phyloP scores from a whole-genome alignment of 2,329 filamentous ascomycete species.

The Trematosphaeria pertusa region DNA sequence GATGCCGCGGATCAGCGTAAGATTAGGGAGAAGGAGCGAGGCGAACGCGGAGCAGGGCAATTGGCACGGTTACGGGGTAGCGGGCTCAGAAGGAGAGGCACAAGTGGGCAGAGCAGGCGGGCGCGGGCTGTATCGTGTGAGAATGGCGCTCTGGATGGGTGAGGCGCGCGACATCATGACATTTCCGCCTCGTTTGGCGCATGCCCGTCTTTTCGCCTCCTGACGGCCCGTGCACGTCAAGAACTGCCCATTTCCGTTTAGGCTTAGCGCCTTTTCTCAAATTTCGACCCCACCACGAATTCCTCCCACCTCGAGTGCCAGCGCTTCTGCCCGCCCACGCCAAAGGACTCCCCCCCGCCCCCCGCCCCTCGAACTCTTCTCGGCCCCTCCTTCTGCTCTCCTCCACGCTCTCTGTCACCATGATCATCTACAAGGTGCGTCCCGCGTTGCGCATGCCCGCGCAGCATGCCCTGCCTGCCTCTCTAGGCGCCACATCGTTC shows the following conservation, averaged over 20 bases:
- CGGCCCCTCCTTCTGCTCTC: slow-evolving; percentile 10
- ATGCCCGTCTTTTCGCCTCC: slow-evolving; percentile 11
- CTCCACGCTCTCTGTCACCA: slow-evolving; percentile 44
- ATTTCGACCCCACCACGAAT: slow-evolving; percentile 37
- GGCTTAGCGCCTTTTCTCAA: slow-evolving; percentile 23
- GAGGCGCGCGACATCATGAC: slow-evolving; percentile 28
- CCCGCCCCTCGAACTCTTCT: slow-evolving; percentile 14
- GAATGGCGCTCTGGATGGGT: slow-evolving; percentile 27
- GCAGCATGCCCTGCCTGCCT: slow-evolving; percentile 26
- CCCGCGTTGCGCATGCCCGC: slow-evolving; percentile 22
- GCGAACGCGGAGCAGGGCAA: slow-evolving; percentile 5
- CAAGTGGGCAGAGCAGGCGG: slow-evolving; percentile 38
- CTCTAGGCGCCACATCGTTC: slow-evolving; percentile 18
- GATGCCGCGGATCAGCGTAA: slow-evolving; percentile 36
- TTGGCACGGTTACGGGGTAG: not conserved
- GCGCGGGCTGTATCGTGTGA: slow-evolving; percentile 34
- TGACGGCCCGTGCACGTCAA: slow-evolving; percentile 8
- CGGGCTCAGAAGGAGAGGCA: slow-evolving; percentile 39
- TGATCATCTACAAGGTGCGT: slow-evolving; percentile 66
- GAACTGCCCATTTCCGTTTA: not conserved
- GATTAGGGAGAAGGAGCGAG: slow-evolving; percentile 32
- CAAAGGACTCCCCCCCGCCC: slow-evolving; percentile 12
- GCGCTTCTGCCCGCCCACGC: slow-evolving; percentile 5
- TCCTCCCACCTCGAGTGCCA: slow-evolving; percentile 24
- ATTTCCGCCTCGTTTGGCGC: slow-evolving; percentile 7